Evolutionary conservation across 768 basidiomycete species (phyloP).

Genomic region (Podaxis mareebaensis): DNA sequence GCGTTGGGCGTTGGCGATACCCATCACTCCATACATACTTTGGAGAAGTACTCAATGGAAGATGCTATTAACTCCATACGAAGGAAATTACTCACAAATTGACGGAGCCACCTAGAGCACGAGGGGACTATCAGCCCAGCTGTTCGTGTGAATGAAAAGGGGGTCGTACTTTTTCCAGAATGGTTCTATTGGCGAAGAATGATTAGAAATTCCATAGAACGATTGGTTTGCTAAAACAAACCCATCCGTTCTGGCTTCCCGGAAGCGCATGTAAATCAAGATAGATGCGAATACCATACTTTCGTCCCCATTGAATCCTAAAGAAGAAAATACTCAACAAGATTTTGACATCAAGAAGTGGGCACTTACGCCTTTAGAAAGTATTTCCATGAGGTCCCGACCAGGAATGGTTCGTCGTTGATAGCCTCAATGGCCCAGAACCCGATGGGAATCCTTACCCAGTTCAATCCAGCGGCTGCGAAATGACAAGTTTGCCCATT

Average conservation of each 20-base stretch:
- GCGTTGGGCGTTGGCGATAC: constrained; percentile 85
- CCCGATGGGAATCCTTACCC: constrained; percentile 81
- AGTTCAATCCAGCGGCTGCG: constrained; percentile 78
- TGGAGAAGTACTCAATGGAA: constrained; percentile 10
- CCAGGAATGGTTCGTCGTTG: constrained; percentile 78
- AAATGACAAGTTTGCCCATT: constrained; percentile 51
- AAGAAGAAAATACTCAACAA: constrained; percentile 32
- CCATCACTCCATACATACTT: constrained; percentile 80
- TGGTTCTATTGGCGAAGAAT: constrained; percentile 32
- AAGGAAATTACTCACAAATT: constrained; percentile 51
- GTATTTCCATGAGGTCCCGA: constrained; percentile 72
- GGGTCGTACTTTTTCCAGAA: constrained; percentile 35
- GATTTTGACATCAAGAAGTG: constrained; percentile 7
- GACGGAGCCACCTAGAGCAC: constrained; percentile 48
- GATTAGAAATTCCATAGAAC: constrained; percentile 16
- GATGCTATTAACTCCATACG: constrained; percentile 3
- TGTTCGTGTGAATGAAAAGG: constrained; percentile 17
- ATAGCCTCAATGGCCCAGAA: constrained; percentile 87
- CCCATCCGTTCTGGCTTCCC: constrained; percentile 85
- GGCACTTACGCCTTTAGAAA: constrained; percentile 44
- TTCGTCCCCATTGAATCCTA: constrained; percentile 82
- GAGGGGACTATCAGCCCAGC: constrained; percentile 12
- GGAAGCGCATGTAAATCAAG: constrained; percentile 76
- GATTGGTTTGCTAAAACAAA: constrained; percentile 23
- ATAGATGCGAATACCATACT: constrained; percentile 88